Conservation (phyloP, 2,329 filamentous ascomycete species). For the Xylariaceae sp. region DNA sequence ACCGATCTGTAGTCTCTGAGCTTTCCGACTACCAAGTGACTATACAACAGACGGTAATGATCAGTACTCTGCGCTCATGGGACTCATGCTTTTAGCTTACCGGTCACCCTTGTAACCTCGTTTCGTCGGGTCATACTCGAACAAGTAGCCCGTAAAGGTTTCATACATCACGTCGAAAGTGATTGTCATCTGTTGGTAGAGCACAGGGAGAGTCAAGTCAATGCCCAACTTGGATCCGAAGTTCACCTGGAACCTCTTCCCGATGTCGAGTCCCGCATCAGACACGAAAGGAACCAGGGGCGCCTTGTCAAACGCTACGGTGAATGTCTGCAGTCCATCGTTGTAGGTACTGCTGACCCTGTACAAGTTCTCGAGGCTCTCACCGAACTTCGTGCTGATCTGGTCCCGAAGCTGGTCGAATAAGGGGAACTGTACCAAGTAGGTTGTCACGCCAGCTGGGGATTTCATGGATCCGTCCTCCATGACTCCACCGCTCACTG, state of each 20-base stretch:
- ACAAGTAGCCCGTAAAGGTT: background rate
- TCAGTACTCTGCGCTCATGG: background rate
- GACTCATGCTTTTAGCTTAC: background rate
- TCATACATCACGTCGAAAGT: background rate
- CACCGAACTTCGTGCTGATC: background rate
- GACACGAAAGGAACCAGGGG: background rate
- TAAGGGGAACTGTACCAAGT: background rate
- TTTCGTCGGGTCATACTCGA: background rate
- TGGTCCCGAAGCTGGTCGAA: background rate
- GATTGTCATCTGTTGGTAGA: background rate
- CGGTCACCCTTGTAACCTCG: slow-evolving; percentile 2
- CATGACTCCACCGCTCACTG: background rate
- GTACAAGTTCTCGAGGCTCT: background rate
- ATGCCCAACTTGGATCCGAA: background rate
- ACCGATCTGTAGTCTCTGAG: background rate
- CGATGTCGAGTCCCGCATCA: background rate
- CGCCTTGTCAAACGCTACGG: background rate
- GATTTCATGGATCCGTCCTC: background rate
- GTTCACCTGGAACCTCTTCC: background rate
- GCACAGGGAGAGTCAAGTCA: background rate
- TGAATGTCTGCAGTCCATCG: background rate
- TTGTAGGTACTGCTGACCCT: background rate
- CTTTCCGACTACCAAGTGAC: background rate
- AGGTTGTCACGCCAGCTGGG: background rate
- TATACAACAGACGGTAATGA: background rate